Percentiles rank a stretch among this genome's conserved stretches.
Conservation (phyloP, 1,139 yeast genomes). For the Taiozyma sp. region DNA sequence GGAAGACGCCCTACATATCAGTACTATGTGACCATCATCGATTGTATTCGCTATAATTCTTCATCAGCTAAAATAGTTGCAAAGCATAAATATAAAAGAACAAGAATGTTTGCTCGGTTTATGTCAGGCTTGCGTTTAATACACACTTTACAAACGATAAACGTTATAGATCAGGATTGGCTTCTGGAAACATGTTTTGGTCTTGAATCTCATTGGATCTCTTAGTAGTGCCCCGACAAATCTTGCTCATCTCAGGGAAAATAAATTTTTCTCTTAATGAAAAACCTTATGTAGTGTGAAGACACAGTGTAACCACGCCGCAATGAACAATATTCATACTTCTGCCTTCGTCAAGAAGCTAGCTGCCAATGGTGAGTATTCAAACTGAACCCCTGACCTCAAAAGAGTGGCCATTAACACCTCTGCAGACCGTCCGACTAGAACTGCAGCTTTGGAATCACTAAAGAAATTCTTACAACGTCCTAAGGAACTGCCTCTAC, state of each 20-base stretch:
- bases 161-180: too few relatives aligned
- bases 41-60: too few relatives aligned
- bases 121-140: neutral
- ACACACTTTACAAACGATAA: neutral
- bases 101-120: neutral
- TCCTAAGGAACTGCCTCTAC: conserved; percentile 33
- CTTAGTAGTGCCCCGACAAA: neutral
- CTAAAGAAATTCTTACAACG: conserved; percentile 51
- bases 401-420: conserved; percentile 4
- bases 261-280: neutral
- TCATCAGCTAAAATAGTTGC: too few relatives aligned
- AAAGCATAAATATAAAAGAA: neutral
- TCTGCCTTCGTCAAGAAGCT: conserved; percentile 66
- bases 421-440: conserved; percentile 47
- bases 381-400: neutral
- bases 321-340: conserved; percentile 22
- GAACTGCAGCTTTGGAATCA: conserved; percentile 73
- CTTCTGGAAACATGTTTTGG: too few relatives aligned
- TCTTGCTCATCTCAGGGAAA: neutral
- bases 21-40: too few relatives aligned
- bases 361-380: conserved; percentile 60
- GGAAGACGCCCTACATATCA: neutral
- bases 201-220: neutral
- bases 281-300: neutral
- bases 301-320: neutral